Percentiles rank a stretch among this genome's conserved stretches.
phyloP scores from a whole-genome alignment of 148 eudicot genomes.

The Rhododendron griersonianum region DNA sequence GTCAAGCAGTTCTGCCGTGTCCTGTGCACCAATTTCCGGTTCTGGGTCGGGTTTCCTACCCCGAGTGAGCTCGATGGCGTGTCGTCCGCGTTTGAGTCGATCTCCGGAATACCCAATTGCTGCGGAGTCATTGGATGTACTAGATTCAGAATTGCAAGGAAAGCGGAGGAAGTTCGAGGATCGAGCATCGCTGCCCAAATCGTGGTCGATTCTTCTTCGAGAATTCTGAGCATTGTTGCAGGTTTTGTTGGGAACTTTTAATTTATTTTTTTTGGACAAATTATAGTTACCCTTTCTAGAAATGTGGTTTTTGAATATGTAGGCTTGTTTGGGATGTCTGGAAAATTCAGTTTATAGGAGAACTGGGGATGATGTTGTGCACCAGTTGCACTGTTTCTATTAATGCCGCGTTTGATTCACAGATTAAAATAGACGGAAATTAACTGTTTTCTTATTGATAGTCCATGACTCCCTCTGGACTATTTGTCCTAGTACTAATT shows the following conservation, averaged over 20 bases:
- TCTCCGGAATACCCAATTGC: constrained; percentile 66
- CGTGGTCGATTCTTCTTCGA: constrained; percentile 67
- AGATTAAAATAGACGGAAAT: too few species aligned
- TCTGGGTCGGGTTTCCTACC: constrained; percentile 79
- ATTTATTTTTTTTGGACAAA: not conserved
- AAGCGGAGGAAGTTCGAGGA: not conserved
- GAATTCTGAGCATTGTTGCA: constrained; percentile 68
- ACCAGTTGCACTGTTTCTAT: too few species aligned
- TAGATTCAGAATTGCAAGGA: constrained; percentile 35
- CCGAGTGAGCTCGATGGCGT: constrained; percentile 39
- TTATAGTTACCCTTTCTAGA: not conserved
- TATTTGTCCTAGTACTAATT: too few species aligned
- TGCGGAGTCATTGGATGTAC: constrained; percentile 63
- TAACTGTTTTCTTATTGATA: too few species aligned
- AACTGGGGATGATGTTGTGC: too few species aligned
- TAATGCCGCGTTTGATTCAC: too few species aligned
- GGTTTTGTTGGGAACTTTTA: constrained; percentile 21
- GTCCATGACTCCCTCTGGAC: too few species aligned
- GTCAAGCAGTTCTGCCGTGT: constrained; percentile 75
- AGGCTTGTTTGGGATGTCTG: not conserved
- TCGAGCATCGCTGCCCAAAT: constrained; percentile 59
- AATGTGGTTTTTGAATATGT: too few species aligned
- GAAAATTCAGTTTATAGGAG: not conserved
- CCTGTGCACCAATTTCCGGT: constrained; percentile 74
- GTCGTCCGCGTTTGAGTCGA: constrained; percentile 31